Percentiles rank a stretch among this genome's conserved stretches.
phyloP scores from a whole-genome alignment of 2,329 filamentous ascomycete genomes.

The Trichoderma atrobrunneum region DNA sequence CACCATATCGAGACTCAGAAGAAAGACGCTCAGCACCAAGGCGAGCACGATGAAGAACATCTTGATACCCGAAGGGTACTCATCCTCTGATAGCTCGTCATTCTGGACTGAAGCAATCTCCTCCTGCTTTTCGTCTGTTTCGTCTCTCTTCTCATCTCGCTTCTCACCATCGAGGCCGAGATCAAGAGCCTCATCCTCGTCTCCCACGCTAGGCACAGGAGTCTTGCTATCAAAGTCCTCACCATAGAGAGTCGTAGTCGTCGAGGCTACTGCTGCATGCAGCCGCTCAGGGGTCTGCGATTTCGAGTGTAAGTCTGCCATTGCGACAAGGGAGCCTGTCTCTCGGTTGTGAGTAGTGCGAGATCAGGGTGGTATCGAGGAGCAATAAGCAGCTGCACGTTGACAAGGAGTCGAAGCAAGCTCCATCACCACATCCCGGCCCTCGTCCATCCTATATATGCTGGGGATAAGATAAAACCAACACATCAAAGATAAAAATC shows the following conservation, averaged over 20 bases:
- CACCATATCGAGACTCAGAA: constrained; percentile 49
- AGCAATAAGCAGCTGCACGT: background rate
- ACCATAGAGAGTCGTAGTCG: constrained; percentile 31
- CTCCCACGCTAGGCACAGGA: constrained; percentile 22
- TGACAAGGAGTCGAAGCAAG: constrained; percentile 8
- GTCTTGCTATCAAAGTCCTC: constrained; percentile 27
- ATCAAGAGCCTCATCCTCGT: background rate
- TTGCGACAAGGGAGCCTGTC: background rate
- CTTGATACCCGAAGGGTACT: constrained; percentile 40
- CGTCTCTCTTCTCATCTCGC: background rate
- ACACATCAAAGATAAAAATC: background rate
- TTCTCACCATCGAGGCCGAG: constrained; percentile 16
- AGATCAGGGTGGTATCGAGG: background rate
- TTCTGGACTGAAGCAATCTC: constrained; percentile 4
- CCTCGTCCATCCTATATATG: constrained; percentile 7
- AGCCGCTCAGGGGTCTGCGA: background rate
- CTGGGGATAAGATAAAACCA: background rate
- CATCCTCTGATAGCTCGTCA: constrained; percentile 29
- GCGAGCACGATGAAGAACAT: constrained; percentile 46
- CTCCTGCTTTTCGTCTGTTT: background rate
- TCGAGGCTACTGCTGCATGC: constrained; percentile 25
- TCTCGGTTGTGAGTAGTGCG: background rate
- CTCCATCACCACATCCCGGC: background rate
- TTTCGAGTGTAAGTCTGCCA: background rate
- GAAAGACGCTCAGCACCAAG: constrained; percentile 47